These are phyloP conservation scores for Podospora appendiculata DNA, from an alignment of 495 filamentous ascomycete species.

Conservation along the genomic window DNA sequence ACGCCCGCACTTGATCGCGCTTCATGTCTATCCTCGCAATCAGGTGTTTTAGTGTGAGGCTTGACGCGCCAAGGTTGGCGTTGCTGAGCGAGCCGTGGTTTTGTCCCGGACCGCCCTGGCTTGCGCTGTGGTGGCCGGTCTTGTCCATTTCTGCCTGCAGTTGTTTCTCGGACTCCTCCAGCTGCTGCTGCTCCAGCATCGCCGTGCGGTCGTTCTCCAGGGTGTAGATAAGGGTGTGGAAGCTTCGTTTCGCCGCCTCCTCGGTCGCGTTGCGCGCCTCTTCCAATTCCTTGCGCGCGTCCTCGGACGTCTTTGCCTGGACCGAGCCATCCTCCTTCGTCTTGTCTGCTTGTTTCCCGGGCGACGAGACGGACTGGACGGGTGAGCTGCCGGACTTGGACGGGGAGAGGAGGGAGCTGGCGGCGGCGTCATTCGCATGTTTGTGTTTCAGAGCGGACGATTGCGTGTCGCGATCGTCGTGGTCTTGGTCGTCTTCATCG, in stretches of 20 bases:
- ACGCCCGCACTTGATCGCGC: slow-evolving; percentile 77
- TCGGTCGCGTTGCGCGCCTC: slow-evolving; percentile 91
- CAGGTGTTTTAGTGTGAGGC: slow-evolving; percentile 89
- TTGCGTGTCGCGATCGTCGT: slow-evolving; percentile 38
- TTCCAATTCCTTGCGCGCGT: slow-evolving; percentile 86
- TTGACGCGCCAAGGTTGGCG: slow-evolving; percentile 94
- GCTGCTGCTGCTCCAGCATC: slow-evolving; percentile 94
- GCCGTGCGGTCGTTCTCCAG: slow-evolving; percentile 90
- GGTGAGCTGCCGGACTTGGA: slow-evolving; percentile 53
- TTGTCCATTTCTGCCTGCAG: slow-evolving; percentile 90
- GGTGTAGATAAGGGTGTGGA: slow-evolving; percentile 88
- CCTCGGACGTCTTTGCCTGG: slow-evolving; percentile 64
- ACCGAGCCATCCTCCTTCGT: slow-evolving; percentile 36
- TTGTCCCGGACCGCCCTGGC: slow-evolving; percentile 38
- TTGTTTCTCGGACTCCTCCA: slow-evolving; percentile 93
- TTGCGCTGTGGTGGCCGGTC: slow-evolving; percentile 38
- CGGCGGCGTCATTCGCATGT: slow-evolving; percentile 37
- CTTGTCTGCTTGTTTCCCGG: slow-evolving; percentile 39
- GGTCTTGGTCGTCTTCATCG: slow-evolving; percentile 48
- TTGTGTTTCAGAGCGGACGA: slow-evolving; percentile 55
- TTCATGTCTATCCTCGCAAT: slow-evolving; percentile 92
- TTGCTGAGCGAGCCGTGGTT: slow-evolving; percentile 81
- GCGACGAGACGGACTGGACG: slow-evolving; percentile 44
- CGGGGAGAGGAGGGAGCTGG: slow-evolving; percentile 42
- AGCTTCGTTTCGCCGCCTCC: slow-evolving; percentile 80